Percentiles rank a stretch among this genome's conserved stretches.
Conservation (phyloP, 2,329 filamentous ascomycete species). For the Aspergillus eucalypticola region DNA sequence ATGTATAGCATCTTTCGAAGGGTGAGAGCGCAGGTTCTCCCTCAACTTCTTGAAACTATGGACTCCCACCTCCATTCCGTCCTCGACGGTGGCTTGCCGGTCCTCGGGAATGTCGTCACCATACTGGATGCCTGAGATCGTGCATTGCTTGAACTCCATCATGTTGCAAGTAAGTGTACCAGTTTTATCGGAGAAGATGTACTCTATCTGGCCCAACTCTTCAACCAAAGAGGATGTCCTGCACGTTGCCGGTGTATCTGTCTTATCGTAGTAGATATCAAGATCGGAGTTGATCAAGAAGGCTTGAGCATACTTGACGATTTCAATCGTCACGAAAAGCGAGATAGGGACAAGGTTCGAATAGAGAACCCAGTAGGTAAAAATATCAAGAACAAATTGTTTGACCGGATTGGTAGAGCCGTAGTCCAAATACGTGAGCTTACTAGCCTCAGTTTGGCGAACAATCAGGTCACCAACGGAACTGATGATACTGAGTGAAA, state of each 20-base stretch:
- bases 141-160: constrained; percentile 98
- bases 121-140: constrained; percentile 91
- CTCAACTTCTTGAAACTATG: constrained; percentile 78
- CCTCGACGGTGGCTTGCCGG: constrained; percentile 73
- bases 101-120: constrained; percentile 91
- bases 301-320: constrained; percentile 98
- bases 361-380: constrained; percentile 98
- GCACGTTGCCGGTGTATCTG: constrained; percentile 92
- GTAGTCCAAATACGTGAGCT: constrained; percentile 73
- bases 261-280: constrained; percentile 96
- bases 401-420: constrained; percentile 65
- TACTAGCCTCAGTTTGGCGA: constrained; percentile 62
- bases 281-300: constrained; percentile 96
- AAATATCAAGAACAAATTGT: constrained; percentile 89
- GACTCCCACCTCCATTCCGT: constrained; percentile 75
- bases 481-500: constrained; percentile 82
- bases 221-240: constrained; percentile 95
- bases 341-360: constrained; percentile 96
- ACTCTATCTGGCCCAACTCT: constrained; percentile 96
- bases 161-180: constrained; percentile 96
- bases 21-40: constrained; percentile 67
- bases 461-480: constrained; percentile 87
- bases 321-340: constrained; percentile 93
- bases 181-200: constrained; percentile 98
- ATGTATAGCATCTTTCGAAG: constrained; percentile 63